Evolutionary conservation across 257 asterid genomes (phyloP).

Genomic region (Petunia axillaris): DNA sequence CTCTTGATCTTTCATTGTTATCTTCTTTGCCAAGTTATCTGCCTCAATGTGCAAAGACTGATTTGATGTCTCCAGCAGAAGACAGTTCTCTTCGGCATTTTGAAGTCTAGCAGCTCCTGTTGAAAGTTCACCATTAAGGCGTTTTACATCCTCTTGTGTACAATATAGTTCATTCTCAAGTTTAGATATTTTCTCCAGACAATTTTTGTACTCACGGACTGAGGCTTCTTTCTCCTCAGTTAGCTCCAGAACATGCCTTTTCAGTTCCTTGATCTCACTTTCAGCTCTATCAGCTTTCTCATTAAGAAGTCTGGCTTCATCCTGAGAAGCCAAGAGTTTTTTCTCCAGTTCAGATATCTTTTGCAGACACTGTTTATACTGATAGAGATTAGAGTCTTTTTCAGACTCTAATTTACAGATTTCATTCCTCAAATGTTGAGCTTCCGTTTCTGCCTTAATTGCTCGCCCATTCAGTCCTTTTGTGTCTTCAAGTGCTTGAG

Average conservation of each 20-base stretch:
- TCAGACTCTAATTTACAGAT: slow-evolving; percentile 58
- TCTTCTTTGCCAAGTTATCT: slow-evolving; percentile 62
- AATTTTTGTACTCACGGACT: slow-evolving; percentile 56
- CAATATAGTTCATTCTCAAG: slow-evolving; percentile 59
- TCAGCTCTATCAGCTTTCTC: slow-evolving; percentile 67
- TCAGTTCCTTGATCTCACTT: slow-evolving; percentile 60
- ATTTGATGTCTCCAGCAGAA: slow-evolving; percentile 59
- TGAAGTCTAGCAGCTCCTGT: slow-evolving; percentile 53
- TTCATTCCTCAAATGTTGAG: slow-evolving; percentile 52
- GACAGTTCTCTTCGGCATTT: slow-evolving; percentile 61
- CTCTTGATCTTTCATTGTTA: slow-evolving; percentile 72
- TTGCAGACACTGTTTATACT: slow-evolving; percentile 49
- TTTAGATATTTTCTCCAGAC: slow-evolving; percentile 65
- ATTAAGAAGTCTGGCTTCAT: slow-evolving; percentile 49
- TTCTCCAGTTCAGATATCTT: slow-evolving; percentile 63
- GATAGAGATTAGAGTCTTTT: slow-evolving; percentile 45
- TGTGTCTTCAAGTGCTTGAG: slow-evolving; percentile 51
- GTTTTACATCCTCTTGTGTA: slow-evolving; percentile 58
- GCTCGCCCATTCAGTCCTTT: slow-evolving; percentile 48
- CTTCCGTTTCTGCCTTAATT: slow-evolving; percentile 56
- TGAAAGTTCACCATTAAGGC: slow-evolving; percentile 57
- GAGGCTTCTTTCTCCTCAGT: slow-evolving; percentile 70
- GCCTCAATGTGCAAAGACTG: slow-evolving; percentile 70
- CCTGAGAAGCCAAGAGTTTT: slow-evolving; percentile 45
- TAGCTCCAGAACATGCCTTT: slow-evolving; percentile 48